Evolutionary conservation across 177 flowering plant species (phyloP).

Genomic region (Tripterygium wilfordii): DNA sequence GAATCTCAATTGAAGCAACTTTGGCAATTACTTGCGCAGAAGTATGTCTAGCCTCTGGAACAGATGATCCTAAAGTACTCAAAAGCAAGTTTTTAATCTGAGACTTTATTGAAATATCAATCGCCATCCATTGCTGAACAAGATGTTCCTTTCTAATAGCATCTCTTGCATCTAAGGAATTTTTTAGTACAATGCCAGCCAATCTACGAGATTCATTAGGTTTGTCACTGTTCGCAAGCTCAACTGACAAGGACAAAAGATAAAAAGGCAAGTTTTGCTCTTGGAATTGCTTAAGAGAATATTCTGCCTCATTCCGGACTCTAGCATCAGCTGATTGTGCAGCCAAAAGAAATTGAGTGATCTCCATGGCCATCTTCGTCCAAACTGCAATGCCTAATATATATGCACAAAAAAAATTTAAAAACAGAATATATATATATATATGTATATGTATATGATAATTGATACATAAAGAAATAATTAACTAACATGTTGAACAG

Average conservation of each 20-base stretch:
- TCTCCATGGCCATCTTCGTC: slow-evolving; percentile 58
- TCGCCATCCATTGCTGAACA: slow-evolving; percentile 55
- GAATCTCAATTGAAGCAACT: slow-evolving; percentile 72
- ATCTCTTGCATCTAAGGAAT: slow-evolving; percentile 78
- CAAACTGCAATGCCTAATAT: slow-evolving; percentile 1
- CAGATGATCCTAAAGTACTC: slow-evolving; percentile 58
- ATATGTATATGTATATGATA: no score
- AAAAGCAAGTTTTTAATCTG: slow-evolving; percentile 62
- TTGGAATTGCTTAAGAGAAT: slow-evolving; percentile 54
- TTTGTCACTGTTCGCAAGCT: slow-evolving; percentile 67
- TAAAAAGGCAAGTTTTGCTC: slow-evolving; percentile 63
- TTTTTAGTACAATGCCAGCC: slow-evolving; percentile 83
- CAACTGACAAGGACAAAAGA: slow-evolving; percentile 61
- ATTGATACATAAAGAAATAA: no score
- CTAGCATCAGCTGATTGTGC: slow-evolving; percentile 73
- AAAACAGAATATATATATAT: no score
- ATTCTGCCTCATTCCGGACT: slow-evolving; percentile 65
- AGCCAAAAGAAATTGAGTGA: slow-evolving; percentile 62
- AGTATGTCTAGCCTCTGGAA: slow-evolving; percentile 65
- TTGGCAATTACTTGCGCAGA: slow-evolving; percentile 80
- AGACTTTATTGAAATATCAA: slow-evolving; percentile 41
- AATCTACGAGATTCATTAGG: slow-evolving; percentile 65
- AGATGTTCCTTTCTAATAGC: slow-evolving; percentile 48
- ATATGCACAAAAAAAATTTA: not conserved
- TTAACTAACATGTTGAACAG: no score